These are phyloP conservation scores for Trypanosoma cruzi DNA, from an alignment of 208 protist species.

Conservation along the genomic window DNA sequence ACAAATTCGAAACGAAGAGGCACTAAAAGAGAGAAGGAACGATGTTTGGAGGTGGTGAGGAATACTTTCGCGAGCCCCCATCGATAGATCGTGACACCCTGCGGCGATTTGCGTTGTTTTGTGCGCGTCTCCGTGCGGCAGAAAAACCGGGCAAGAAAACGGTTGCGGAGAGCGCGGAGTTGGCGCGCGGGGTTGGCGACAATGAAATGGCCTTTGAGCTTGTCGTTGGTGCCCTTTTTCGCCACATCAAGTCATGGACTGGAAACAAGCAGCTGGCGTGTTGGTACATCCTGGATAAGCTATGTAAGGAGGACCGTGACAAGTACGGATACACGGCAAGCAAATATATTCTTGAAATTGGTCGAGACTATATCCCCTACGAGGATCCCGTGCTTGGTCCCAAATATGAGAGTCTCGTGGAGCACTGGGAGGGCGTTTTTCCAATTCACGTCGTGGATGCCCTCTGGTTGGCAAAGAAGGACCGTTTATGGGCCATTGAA, in stretches of 20 bases:
- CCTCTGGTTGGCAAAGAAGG: constrained; percentile 86
- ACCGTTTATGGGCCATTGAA: constrained; percentile 80
- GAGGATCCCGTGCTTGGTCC: constrained; percentile 73
- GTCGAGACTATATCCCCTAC: constrained; percentile 89
- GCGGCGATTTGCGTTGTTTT: constrained; percentile 71
- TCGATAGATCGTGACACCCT: constrained; percentile 84
- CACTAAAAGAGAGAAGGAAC: constrained; percentile 9
- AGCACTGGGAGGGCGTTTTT: constrained; percentile 92
- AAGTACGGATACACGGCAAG: constrained; percentile 85
- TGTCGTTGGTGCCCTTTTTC: constrained; percentile 84
- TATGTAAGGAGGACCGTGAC: constrained; percentile 87
- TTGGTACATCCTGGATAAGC: constrained; percentile 92
- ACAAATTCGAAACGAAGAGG: neutral
- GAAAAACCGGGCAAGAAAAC: constrained; percentile 83
- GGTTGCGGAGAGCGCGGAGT: constrained; percentile 45
- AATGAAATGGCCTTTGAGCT: constrained; percentile 75
- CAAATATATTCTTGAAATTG: constrained; percentile 90
- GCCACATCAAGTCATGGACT: constrained; percentile 90
- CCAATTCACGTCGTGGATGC: constrained; percentile 84
- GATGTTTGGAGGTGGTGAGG: constrained; percentile 92
- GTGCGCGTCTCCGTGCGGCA: constrained; percentile 59
- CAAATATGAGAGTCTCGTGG: constrained; percentile 90
- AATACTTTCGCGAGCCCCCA: constrained; percentile 88
- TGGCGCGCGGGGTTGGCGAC: constrained; percentile 79
- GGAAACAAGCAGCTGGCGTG: constrained; percentile 84